Evolutionary conservation across 176 grass and related monocot genomes (phyloP).

Genomic region (Oryza nivara): DNA sequence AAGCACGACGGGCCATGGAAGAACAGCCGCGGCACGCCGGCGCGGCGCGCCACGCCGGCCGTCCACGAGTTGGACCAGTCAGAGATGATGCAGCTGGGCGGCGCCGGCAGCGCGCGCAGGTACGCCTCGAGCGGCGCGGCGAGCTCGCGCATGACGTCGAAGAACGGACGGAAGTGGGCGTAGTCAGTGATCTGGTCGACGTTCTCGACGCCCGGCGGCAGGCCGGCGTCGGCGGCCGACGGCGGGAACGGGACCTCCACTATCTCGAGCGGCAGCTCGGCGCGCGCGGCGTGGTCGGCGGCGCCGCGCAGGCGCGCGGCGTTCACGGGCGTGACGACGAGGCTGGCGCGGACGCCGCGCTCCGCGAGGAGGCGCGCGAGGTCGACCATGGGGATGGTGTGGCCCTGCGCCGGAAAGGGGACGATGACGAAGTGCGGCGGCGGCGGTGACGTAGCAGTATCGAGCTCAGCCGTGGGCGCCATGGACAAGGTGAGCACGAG

Average conservation of each 20-base stretch:
- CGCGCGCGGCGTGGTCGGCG: background rate
- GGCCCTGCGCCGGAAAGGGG: slow-evolving; percentile 61
- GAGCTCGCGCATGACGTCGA: slow-evolving; percentile 27
- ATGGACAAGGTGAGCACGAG: slow-evolving; percentile 8
- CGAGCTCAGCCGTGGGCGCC: slow-evolving; percentile 9
- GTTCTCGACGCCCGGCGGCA: slow-evolving; percentile 51
- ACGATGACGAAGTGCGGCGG: slow-evolving; percentile 57
- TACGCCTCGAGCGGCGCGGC: slow-evolving; percentile 38
- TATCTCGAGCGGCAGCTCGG: slow-evolving; percentile 45
- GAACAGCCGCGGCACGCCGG: slow-evolving; percentile 44
- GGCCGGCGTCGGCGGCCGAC: background rate
- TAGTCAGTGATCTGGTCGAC: slow-evolving; percentile 18
- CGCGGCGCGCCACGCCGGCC: slow-evolving; percentile 4
- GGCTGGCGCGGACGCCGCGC: slow-evolving; percentile 43
- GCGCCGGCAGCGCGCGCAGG: background rate
- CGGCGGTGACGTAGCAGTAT: background rate
- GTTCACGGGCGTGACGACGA: slow-evolving; percentile 59
- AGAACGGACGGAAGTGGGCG: slow-evolving; percentile 30
- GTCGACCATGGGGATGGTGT: slow-evolving; percentile 67
- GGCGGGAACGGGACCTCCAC: slow-evolving; percentile 45
- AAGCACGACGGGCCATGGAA: slow-evolving; percentile 55
- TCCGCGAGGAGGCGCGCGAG: slow-evolving; percentile 55
- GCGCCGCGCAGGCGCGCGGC: slow-evolving; percentile 45
- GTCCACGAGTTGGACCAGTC: slow-evolving; percentile 52
- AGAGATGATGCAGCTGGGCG: slow-evolving; percentile 48